phyloP scores from a whole-genome alignment of 2,329 filamentous ascomycete genomes.

The Pezicula rhizophila region DNA sequence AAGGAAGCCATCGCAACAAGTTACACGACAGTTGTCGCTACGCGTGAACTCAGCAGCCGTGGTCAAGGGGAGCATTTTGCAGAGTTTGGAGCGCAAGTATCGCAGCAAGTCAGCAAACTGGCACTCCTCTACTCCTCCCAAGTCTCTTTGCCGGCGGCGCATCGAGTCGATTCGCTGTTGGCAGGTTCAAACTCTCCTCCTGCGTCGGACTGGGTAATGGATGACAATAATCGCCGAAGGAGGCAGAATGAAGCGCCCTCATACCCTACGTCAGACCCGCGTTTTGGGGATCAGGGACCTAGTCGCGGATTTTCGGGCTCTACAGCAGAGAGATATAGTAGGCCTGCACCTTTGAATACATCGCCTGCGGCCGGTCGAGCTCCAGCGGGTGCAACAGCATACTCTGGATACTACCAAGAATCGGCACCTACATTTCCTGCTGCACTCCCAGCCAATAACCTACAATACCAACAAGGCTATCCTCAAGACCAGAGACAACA shows the following conservation, averaged over 20 bases:
- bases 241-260: conserved; percentile 69
- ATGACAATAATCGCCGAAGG: conserved; percentile 66
- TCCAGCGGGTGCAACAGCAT: conserved; percentile 47
- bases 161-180: conserved; percentile 56
- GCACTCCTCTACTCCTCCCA: conserved; percentile 54
- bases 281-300: conserved; percentile 34
- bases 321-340: conserved; percentile 33
- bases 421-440: conserved; percentile 42
- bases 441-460: conserved; percentile 30
- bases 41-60: background rate
- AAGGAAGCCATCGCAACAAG: conserved; percentile 3
- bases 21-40: background rate
- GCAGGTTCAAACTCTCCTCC: conserved; percentile 39
- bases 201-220: conserved; percentile 61
- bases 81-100: background rate
- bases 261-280: conserved; percentile 52
- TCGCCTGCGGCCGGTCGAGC: conserved; percentile 36
- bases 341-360: conserved; percentile 43
- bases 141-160: conserved; percentile 59
- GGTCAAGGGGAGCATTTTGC: background rate
- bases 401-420: conserved; percentile 56
- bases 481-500: conserved; percentile 49
- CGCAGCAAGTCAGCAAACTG: conserved; percentile 48
- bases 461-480: conserved; percentile 24
- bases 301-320: conserved; percentile 19